Conservation (phyloP, 140 eudicot genomes). For the Stevia rebaudiana region DNA sequence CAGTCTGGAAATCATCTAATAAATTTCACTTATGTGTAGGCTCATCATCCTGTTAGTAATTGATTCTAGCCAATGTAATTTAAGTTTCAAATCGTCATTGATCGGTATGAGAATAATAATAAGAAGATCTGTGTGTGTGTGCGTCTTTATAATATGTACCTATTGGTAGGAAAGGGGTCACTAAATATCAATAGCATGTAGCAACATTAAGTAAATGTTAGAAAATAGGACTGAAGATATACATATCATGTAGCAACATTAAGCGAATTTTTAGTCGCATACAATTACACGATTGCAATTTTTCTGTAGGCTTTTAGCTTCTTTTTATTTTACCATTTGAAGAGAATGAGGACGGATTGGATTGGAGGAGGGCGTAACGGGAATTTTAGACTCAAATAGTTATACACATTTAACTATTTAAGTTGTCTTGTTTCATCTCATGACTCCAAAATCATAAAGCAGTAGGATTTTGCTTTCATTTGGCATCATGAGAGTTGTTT, state of each 20-base stretch:
- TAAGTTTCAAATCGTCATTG: slow-evolving; percentile 10
- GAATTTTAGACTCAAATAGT: not conserved
- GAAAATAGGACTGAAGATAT: no score
- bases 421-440: not conserved
- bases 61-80: slow-evolving; percentile 5
- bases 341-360: not conserved
- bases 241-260: not conserved
- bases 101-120: not conserved
- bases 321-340: not conserved
- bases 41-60: slow-evolving; percentile 12
- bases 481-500: not conserved
- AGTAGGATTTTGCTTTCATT: slow-evolving; percentile 12
- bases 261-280: not conserved
- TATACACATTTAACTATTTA: not conserved
- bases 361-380: not conserved
- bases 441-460: not conserved
- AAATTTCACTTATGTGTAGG: not conserved
- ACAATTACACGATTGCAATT: no score
- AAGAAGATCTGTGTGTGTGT: not conserved
- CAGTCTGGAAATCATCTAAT: not conserved
- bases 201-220: not conserved
- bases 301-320: not conserved
- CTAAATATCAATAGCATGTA: not conserved
- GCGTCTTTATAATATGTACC: not conserved
- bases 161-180: not conserved